Conservation (phyloP, 805 yeast genomes). For the Jamesozyma hellenica region DNA sequence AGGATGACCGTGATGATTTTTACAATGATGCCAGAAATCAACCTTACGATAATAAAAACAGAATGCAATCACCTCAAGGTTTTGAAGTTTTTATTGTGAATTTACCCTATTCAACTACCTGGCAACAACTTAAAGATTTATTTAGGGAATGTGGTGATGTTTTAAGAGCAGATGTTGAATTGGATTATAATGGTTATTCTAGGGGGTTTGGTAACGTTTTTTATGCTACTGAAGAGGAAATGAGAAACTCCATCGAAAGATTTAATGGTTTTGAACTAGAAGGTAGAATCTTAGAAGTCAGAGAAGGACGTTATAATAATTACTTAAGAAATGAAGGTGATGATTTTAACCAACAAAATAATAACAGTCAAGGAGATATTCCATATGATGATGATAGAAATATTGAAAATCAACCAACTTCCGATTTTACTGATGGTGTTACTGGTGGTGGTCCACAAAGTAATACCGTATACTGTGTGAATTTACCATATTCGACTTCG, state of each 20-base stretch:
- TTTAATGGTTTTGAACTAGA: constrained; percentile 53
- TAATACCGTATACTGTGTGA: constrained; percentile 54
- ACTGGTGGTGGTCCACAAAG: constrained; percentile 52
- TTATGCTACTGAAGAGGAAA: constrained; percentile 54
- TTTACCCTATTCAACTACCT: constrained; percentile 65
- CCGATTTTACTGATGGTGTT: constrained; percentile 53
- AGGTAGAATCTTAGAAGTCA: constrained; percentile 16
- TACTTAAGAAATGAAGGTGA: not conserved
- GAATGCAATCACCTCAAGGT: constrained; percentile 4
- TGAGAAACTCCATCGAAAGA: constrained; percentile 62
- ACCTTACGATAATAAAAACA: not conserved
- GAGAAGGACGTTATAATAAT: constrained; percentile 14
- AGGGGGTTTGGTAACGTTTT: constrained; percentile 77
- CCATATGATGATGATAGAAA: constrained; percentile 3
- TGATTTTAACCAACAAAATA: not conserved
- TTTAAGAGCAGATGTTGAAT: constrained; percentile 67
- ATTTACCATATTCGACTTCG: constrained; percentile 82
- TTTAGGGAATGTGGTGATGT: constrained; percentile 71
- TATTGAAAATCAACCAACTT: not conserved
- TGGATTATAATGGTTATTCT: constrained; percentile 56
- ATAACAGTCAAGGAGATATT: not conserved
- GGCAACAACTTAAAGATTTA: constrained; percentile 80
- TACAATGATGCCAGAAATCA: not conserved
- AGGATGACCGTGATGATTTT: not conserved
- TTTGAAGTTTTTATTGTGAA: constrained; percentile 71